Evolutionary conservation across 257 asterid species (phyloP).

Genomic region (Penstemon davidsonii): DNA sequence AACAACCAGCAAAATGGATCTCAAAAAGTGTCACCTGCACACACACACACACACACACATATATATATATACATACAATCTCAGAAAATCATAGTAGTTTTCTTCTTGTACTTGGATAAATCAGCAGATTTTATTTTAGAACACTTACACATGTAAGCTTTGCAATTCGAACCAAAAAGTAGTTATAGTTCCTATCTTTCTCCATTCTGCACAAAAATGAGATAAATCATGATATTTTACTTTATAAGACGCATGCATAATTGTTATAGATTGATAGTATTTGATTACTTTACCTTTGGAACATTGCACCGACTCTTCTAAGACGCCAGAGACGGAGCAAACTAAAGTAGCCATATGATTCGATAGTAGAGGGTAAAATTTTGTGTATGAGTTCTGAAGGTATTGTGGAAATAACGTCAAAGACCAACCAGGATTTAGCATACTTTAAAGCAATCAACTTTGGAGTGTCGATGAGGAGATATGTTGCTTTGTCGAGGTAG

Average conservation of each 20-base stretch:
- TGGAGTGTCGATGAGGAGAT: slow-evolving; percentile 51
- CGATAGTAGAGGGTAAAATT: slow-evolving; percentile 37
- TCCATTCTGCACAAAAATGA: slow-evolving; percentile 49
- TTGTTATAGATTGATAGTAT: background rate
- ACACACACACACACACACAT: slow-evolving; percentile 17
- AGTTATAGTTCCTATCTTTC: slow-evolving; percentile 63
- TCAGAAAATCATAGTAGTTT: background rate
- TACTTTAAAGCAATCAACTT: slow-evolving; percentile 61
- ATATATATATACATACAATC: background rate
- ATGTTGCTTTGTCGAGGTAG: slow-evolving; percentile 66
- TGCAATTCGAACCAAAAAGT: slow-evolving; percentile 55
- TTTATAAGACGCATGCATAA: background rate
- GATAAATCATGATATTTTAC: no score
- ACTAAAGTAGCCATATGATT: slow-evolving; percentile 51
- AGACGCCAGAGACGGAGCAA: slow-evolving; percentile 92
- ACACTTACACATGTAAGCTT: slow-evolving; percentile 70
- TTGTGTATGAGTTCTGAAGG: slow-evolving; percentile 52
- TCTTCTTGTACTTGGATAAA: background rate
- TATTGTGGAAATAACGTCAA: slow-evolving; percentile 65
- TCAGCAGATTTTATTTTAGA: no score
- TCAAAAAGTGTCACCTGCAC: slow-evolving; percentile 70
- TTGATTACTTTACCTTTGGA: slow-evolving; percentile 45
- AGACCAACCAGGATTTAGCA: slow-evolving; percentile 50
- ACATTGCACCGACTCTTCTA: slow-evolving; percentile 65
- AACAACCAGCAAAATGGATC: slow-evolving; percentile 66